Base-by-base conservation (phyloP, 768 basidiomycete species). In the Pulveroboletus sp. region DNA sequence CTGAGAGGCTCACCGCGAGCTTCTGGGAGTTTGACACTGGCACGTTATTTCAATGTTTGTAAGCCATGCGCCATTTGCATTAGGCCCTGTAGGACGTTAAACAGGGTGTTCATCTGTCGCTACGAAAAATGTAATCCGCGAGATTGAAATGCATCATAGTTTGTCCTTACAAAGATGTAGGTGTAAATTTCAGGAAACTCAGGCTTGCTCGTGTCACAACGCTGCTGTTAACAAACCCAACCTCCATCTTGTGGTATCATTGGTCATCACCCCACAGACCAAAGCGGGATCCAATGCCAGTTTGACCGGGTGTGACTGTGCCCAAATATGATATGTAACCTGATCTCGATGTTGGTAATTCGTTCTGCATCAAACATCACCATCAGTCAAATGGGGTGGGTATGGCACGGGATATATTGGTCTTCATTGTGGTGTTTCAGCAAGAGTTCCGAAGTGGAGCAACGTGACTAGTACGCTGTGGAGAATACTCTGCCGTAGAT, bases 331-430 rank as follows among this genome's bases (percentile, higher is more conserved):
- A n/a, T n/a, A 47, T 43, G 17, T n/a, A 20, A 29, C 22, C 49
- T 27, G 19, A 41, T 47, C 11, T 12, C 20, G 23, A 27, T 39
- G 40, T 43, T 49, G 38, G 47, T 23, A 38, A 51, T 34, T 16
- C 20, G 23, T 39, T 32, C 51, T 30, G n/a, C n/a, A n/a, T n/a
- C n/a, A n/a, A n/a, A n/a, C n/a, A n/a, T n/a, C n/a, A 38, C 26
- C 19, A 30, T 39, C 35, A 8, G 14, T 34, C 12, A 40, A n/a
- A n/a, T n/a, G n/a, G n/a, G n/a, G n/a, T n/a, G n/a, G n/a, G n/a
- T n/a, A n/a, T n/a, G n/a, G n/a, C n/a, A n/a, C n/a, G n/a, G 56
- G 51, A 54, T 45, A 47, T 45, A 45, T 40, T 5, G 29, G 23
- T 47, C 36, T 47, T 47, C 43, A n/a, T 23, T 26, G 48, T 23